These are phyloP conservation scores for Jimgerdemannia flammicorona DNA, from an alignment of 192 early-diverging fungal species.

Conservation along the genomic window DNA sequence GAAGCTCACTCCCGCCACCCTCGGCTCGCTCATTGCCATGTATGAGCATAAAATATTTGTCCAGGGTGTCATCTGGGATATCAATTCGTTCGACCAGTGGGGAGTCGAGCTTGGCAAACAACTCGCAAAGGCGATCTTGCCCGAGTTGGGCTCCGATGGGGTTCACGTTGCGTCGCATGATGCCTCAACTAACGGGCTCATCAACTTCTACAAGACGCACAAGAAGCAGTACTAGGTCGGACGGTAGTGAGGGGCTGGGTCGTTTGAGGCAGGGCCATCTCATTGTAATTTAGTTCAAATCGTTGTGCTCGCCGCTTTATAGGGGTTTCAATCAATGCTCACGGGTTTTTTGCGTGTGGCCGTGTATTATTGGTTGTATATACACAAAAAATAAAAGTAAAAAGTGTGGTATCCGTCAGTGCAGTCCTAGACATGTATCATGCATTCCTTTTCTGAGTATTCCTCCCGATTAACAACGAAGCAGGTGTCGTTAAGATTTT, in stretches of 20 bases:
- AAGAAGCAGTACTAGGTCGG: slow-evolving; percentile 28
- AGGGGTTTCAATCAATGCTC: no score
- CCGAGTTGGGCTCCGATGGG: slow-evolving; percentile 68
- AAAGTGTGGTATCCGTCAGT: no score
- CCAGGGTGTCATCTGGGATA: slow-evolving; percentile 96
- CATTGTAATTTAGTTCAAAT: no score
- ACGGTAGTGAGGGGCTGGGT: background rate
- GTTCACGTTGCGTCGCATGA: slow-evolving; percentile 72
- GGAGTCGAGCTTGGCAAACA: slow-evolving; percentile 99
- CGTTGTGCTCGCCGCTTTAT: no score
- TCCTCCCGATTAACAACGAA: no score
- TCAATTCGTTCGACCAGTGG: slow-evolving; percentile 97
- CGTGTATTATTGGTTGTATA: no score
- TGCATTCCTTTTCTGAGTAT: no score
- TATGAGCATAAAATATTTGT: slow-evolving; percentile 99
- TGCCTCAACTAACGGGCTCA: slow-evolving; percentile 91
- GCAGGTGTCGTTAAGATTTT: no score
- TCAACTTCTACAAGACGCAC: slow-evolving; percentile 86
- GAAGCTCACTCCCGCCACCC: slow-evolving; percentile 83
- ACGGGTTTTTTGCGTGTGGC: no score
- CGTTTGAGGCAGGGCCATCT: no score
- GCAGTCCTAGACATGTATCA: no score
- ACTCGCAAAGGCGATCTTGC: slow-evolving; percentile 93
- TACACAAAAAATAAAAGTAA: no score
- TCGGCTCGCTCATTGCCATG: slow-evolving; percentile 92